phyloP scores from a whole-genome alignment of 2,329 filamentous ascomycete species.

The Scolecobasidium constrictum region DNA sequence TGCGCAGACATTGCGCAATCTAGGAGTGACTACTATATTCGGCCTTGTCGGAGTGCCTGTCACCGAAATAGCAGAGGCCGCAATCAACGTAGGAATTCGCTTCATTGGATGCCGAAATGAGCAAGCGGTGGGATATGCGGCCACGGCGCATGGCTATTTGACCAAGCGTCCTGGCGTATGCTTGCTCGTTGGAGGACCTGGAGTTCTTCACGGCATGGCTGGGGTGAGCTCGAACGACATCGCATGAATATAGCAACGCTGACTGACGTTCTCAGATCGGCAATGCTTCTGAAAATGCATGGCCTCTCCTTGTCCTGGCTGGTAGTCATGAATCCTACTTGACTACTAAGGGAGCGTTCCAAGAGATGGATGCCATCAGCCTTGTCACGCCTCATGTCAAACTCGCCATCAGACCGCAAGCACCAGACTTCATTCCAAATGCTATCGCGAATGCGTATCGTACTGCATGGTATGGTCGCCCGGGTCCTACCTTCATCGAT shows the following conservation, averaged over 20 bases:
- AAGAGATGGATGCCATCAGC: conserved; percentile 45
- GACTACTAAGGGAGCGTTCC: conserved; percentile 43
- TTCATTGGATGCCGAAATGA: conserved; percentile 50
- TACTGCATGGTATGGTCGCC: conserved; percentile 42
- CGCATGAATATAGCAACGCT: conserved; percentile 16
- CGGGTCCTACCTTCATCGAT: conserved; percentile 43
- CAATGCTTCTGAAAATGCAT: conserved; percentile 43
- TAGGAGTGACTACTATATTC: conserved; percentile 41
- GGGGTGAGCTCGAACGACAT: conserved; percentile 29
- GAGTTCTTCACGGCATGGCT: conserved; percentile 47
- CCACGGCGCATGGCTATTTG: conserved; percentile 47
- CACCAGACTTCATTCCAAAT: conserved; percentile 33
- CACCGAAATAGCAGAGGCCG: conserved; percentile 46
- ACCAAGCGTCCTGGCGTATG: conserved; percentile 46
- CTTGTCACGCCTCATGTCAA: conserved; percentile 44
- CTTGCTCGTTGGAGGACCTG: conserved; percentile 48
- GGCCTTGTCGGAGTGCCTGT: conserved; percentile 45
- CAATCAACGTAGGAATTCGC: conserved; percentile 44
- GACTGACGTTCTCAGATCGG: conserved; percentile 30
- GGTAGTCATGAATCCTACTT: conserved; percentile 43
- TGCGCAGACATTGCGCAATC: conserved; percentile 35
- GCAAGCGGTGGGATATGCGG: conserved; percentile 47
- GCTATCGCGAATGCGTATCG: conserved; percentile 42
- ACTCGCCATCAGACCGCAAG: conserved; percentile 35
- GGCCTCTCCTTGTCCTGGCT: conserved; percentile 43